These are phyloP conservation scores for Phytophthora tentaculata DNA, from an alignment of 352 stramenopile species.

Conservation along the genomic window DNA sequence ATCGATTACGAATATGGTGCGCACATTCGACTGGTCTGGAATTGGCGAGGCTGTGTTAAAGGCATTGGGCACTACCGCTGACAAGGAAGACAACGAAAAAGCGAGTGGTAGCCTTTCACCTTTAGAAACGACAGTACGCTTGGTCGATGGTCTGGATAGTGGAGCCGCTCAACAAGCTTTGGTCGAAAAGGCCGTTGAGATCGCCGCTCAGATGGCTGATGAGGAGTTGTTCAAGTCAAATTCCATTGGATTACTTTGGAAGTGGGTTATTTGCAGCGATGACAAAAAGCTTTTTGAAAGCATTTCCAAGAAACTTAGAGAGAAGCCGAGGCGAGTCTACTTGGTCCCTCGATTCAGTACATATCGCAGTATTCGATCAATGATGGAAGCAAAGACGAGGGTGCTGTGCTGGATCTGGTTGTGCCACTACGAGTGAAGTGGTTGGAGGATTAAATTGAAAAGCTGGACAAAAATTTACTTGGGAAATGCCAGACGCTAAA, in stretches of 20 bases:
- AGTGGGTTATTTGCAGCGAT: slow-evolving; percentile 1
- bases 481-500: slow-evolving; percentile 21
- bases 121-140: slow-evolving; percentile 11
- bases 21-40: slow-evolving; percentile 19
- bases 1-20: slow-evolving; percentile 9
- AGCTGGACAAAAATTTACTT: slow-evolving; percentile 18
- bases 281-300: background rate
- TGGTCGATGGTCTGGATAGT: slow-evolving; percentile 14
- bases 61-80: background rate
- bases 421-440: slow-evolving; percentile 11
- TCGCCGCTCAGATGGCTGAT: background rate
- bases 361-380: slow-evolving; percentile 1
- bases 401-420: background rate
- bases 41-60: slow-evolving; percentile 12
- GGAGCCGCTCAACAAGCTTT: slow-evolving; percentile 1
- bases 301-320: background rate
- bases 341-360: slow-evolving; percentile 5
- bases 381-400: background rate
- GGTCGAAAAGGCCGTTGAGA: background rate
- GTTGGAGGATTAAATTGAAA: slow-evolving; percentile 14
- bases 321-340: background rate
- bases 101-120: background rate
- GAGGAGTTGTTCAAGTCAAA: background rate
- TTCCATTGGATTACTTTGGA: slow-evolving; percentile 3
- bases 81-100: background rate